Percentiles rank a stretch among this genome's conserved stretches.
Evolutionary conservation across 1,284 basidiomycete genomes (phyloP).

Genomic region (Naganishia liquefaciens): DNA sequence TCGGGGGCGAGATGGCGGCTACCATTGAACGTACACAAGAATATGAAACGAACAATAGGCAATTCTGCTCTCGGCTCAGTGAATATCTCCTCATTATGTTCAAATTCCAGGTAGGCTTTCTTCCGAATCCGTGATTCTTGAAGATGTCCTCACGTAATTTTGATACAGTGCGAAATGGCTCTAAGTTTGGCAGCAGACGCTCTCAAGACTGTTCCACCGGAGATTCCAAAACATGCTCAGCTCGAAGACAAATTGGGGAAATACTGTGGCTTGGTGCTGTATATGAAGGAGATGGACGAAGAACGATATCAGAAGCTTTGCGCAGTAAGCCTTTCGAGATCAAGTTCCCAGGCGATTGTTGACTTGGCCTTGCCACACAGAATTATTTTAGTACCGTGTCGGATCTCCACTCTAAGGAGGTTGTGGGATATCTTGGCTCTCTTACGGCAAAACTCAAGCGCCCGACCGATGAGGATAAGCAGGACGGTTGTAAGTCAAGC

Average conservation of each 20-base stretch:
- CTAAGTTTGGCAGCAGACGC: conserved; percentile 46
- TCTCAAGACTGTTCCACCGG: conserved; percentile 37
- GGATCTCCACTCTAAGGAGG: conserved; percentile 74
- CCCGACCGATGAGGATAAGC: conserved; percentile 61
- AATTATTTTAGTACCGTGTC: conserved; percentile 83
- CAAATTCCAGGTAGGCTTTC: conserved; percentile 68
- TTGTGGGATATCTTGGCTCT: conserved; percentile 68
- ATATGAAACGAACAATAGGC: conserved; percentile 79
- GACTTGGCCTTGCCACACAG: conserved; percentile 54
- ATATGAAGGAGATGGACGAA: conserved; percentile 94
- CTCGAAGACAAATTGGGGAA: conserved; percentile 80
- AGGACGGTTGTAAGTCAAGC: conserved; percentile 41
- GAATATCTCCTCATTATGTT: conserved; percentile 90
- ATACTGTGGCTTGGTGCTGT: conserved; percentile 87
- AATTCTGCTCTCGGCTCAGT: conserved; percentile 87
- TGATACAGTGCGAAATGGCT: conserved; percentile 51
- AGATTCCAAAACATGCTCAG: conserved; percentile 64
- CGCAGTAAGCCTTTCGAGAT: conserved; percentile 62
- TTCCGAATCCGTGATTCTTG: neutral
- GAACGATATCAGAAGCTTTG: conserved; percentile 78
- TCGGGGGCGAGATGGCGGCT: conserved; percentile 78
- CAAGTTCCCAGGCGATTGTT: neutral
- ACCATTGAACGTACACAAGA: conserved; percentile 88
- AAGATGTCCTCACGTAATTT: neutral
- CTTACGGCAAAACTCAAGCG: conserved; percentile 65